phyloP scores from a whole-genome alignment of 176 grass and related monocot genomes.

The Themeda triandra region DNA sequence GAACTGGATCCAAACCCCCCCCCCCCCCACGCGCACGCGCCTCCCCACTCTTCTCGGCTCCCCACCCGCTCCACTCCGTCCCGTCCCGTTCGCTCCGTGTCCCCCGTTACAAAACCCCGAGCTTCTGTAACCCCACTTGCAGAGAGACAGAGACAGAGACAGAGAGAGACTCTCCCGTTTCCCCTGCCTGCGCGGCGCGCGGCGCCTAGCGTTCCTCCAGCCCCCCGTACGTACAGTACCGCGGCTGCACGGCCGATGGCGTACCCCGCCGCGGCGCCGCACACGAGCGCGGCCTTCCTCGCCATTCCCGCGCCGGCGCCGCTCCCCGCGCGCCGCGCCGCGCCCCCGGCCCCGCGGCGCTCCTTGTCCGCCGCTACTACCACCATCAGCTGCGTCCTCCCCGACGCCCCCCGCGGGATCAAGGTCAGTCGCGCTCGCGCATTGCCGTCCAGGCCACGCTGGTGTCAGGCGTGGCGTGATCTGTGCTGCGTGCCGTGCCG shows the following conservation, averaged over 20 bases:
- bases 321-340: too few species aligned
- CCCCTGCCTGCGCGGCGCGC: neutral
- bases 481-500: neutral
- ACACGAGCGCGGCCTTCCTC: neutral
- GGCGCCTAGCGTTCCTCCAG: too few species aligned
- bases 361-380: neutral
- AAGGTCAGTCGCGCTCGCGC: slow-evolving; percentile 12
- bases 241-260: slow-evolving; percentile 21
- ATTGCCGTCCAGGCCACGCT: neutral
- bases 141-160: neutral
- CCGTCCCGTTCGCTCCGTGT: neutral
- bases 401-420: neutral
- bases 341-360: neutral
- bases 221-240: too few species aligned
- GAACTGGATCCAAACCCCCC: slow-evolving; percentile 28
- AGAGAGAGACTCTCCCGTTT: neutral
- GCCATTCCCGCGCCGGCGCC: neutral
- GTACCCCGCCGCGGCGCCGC: neutral
- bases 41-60: slow-evolving; percentile 17
- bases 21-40: too few species aligned
- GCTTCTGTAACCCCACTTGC: neutral
- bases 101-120: slow-evolving; percentile 2
- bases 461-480: neutral
- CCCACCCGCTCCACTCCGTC: neutral
- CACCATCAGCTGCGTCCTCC: slow-evolving; percentile 27